Evolutionary conservation across 352 stramenopile species (phyloP), one percentile per base, ranked within the genome.

Genomic region (Vaucheria bursata): DNA sequence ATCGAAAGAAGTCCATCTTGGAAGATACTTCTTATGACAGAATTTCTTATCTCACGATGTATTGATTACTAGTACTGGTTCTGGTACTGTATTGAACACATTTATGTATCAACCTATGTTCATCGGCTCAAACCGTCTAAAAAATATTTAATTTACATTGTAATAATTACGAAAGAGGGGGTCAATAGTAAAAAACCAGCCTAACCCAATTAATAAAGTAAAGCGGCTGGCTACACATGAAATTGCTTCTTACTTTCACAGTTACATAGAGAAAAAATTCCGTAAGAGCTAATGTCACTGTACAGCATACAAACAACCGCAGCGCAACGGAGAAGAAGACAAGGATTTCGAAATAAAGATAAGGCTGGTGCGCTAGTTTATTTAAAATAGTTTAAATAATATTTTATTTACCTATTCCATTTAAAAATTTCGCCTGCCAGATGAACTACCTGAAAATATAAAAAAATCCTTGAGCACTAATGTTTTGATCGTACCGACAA

Each of bases 371-470:
- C 71, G 71, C 71, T 70, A 12, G 71, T 72, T 31, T 70, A 72
- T 6, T 75, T 72, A 32, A 77, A 39, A 25, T 59, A 52, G 70
- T 81, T 37, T 33, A 45, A 73, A 36, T 49, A 81, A 37, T 59
- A 71, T 6, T 81, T 71, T 31, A 69, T 52, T 12, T 64, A 39
- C 33, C 72, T 35, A 64, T 82, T 79, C 77, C 77, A 82, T 67
- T 82, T 82, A 12, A 73, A 73, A 32, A 82, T 34, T 66, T 82
- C 77, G 31, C 53, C 45, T 64, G 77, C 77, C 65, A 78, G 68
- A 4, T 75, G 66, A 12, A 82, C 77, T 12, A 82, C 77, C 77
- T 82, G 77, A 36, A 64, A 7, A 34, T 7, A 34, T 7, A n/a
- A 7, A 34, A 34, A 34, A 7, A 7, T 29, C 7, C 29, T 7